phyloP scores from a whole-genome alignment of 257 asterid species.

The Solanum lignicaule region DNA sequence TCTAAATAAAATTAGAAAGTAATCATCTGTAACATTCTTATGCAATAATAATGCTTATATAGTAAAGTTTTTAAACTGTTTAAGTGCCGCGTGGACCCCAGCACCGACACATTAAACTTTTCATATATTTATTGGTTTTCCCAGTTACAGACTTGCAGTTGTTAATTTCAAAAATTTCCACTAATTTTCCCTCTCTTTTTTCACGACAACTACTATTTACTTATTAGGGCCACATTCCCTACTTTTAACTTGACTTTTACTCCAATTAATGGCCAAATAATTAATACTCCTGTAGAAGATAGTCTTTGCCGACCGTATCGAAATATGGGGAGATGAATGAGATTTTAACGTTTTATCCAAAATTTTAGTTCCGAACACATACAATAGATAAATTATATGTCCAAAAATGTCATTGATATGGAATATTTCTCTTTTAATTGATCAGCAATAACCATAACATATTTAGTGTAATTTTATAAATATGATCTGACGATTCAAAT shows the following conservation, averaged over 20 bases:
- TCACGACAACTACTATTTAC: background rate
- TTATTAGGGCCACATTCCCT: background rate
- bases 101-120: slow-evolving; percentile 17
- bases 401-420: too few species aligned
- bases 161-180: background rate
- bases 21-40: background rate
- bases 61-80: background rate
- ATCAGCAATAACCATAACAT: too few species aligned
- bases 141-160: background rate
- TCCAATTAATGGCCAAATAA: background rate
- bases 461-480: rapidly evolving
- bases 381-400: background rate
- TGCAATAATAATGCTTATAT: background rate
- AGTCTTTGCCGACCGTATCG: background rate
- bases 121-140: background rate
- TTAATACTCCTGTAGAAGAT: background rate
- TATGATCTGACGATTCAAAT: background rate
- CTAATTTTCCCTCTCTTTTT: background rate
- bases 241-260: background rate
- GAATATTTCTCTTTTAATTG: too few species aligned
- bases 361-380: background rate
- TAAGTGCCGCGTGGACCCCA: slow-evolving; percentile 14
- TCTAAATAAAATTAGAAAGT: background rate
- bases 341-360: background rate
- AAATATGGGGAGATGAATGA: background rate